A percentile compares a stretch with the other conserved stretches of the same genome.
phyloP scores from a whole-genome alignment of 2,329 filamentous ascomycete genomes.

The Zymoseptoria brevis region DNA sequence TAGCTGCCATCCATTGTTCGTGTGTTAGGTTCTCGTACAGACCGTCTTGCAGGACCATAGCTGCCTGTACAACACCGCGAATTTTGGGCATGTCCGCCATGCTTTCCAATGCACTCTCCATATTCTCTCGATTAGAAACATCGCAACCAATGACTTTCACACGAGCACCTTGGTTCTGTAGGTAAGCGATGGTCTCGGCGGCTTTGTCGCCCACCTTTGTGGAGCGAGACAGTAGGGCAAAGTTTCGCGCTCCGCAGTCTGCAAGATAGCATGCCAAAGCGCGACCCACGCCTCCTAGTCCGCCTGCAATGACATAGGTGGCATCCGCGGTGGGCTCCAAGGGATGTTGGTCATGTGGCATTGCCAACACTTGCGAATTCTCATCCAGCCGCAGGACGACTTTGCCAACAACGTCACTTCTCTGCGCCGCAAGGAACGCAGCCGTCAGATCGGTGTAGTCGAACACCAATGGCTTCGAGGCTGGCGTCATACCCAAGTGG shows the following conservation, averaged over 20 bases:
- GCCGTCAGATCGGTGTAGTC: background rate
- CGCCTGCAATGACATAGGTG: background rate
- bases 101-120: background rate
- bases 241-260: background rate
- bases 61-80: background rate
- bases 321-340: background rate
- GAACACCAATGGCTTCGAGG: background rate
- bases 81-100: background rate
- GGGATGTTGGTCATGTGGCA: background rate
- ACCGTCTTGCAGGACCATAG: background rate
- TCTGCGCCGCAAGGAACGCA: background rate
- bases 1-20: background rate
- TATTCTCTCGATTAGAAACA: background rate
- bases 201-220: background rate
- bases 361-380: background rate
- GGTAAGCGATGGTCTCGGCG: background rate
- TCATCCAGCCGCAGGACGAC: background rate
- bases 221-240: conserved; percentile 1
- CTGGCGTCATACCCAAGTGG: background rate
- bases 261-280: background rate
- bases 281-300: background rate
- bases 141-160: background rate
- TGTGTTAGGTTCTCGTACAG: background rate
- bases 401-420: background rate
- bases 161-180: background rate